Percentiles rank a stretch among this genome's conserved stretches.
phyloP scores from a whole-genome alignment of 1,284 basidiomycete genomes.

The Moesziomyces sp. region DNA sequence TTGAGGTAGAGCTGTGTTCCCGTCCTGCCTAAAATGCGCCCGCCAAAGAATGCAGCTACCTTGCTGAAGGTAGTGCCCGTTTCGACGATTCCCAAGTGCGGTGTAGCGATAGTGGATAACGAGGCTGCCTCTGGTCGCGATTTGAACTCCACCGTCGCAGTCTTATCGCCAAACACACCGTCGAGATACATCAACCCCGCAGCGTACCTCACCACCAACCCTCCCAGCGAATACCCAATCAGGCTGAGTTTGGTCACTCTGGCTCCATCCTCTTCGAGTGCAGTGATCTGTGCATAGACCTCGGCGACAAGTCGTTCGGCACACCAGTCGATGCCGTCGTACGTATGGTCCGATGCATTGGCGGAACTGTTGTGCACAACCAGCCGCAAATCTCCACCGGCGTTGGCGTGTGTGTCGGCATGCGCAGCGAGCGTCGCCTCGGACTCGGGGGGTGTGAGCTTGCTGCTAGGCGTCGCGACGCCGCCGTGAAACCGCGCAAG shows the following conservation, averaged over 20 bases:
- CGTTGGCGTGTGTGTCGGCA: constrained; percentile 21
- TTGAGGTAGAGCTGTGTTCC: constrained; percentile 37
- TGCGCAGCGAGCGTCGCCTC: constrained; percentile 11
- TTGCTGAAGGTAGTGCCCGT: constrained; percentile 70
- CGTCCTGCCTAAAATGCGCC: constrained; percentile 19
- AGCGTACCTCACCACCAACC: constrained; percentile 80
- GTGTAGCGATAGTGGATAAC: constrained; percentile 84
- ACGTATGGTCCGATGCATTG: constrained; percentile 75
- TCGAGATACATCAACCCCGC: constrained; percentile 77
- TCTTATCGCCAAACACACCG: constrained; percentile 37
- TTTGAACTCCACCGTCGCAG: constrained; percentile 11
- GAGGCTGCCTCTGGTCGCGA: constrained; percentile 22
- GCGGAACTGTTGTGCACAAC: constrained; percentile 73
- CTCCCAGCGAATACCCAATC: constrained; percentile 78
- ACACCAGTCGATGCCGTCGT: constrained; percentile 81
- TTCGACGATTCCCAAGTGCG: constrained; percentile 75
- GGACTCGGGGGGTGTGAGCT: constrained; percentile 21
- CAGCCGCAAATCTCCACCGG: constrained; percentile 59
- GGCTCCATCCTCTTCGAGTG: constrained; percentile 16
- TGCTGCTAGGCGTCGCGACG: constrained; percentile 11
- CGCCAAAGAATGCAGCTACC: constrained; percentile 73
- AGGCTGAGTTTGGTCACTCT: constrained; percentile 35
- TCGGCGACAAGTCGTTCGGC: constrained; percentile 78
- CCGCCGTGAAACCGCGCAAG: constrained; percentile 65
- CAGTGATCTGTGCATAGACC: constrained; percentile 60